Base-by-base conservation (phyloP, 2,329 filamentous ascomycete genomes). In the Aspergillus amoenus region DNA sequence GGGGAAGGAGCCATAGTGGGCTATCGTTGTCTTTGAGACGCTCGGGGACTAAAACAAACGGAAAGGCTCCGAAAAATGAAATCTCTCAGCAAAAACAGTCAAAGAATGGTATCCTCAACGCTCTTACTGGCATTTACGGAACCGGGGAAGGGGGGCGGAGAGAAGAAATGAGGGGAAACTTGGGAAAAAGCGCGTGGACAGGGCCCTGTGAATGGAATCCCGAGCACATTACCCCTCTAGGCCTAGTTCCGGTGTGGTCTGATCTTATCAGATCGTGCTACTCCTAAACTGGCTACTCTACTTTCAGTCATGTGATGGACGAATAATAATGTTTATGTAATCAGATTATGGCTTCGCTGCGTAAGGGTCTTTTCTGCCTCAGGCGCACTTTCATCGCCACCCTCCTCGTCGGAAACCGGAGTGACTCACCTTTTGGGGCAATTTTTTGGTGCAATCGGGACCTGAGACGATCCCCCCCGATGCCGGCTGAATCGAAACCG, bases 211-310 rank as follows among this genome's bases (percentile, higher is more conserved):
- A n/a, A 18, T 18, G 18, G 18, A 18, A n/a, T n/a, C 34, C 34
- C 12, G 12, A 45, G 24, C 21, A 41, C 30, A 34, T 18, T 24
- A 15, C 30, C 17, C 13, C 37, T 43, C 44, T 43, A 18, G 37
- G 22, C 44, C 37, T 43, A 55, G 51, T 34, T 5, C 12, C 41
- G 18, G 13, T 8, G 40, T 49, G 49, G 51, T 55, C 61, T 63
- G 65, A 73, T 73, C 70, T 73, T 73, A 73, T 73, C 70, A 66
- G 71, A 73, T 73, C 40, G 30, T 40, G 50, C 61, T 61, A 66
- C 27, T n/a, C 49, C 37, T 6, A 8, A 48, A 15, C 17, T 3
- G 41, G 57, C 32, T 57, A 56, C 56, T 5, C 6, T 13, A 17
- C 15, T 2, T 34, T n/a, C 18, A 9, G 32, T 47, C 37, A 45